Evolutionary conservation across 768 basidiomycete genomes (phyloP).

Genomic region (Lepiota venenata): DNA sequence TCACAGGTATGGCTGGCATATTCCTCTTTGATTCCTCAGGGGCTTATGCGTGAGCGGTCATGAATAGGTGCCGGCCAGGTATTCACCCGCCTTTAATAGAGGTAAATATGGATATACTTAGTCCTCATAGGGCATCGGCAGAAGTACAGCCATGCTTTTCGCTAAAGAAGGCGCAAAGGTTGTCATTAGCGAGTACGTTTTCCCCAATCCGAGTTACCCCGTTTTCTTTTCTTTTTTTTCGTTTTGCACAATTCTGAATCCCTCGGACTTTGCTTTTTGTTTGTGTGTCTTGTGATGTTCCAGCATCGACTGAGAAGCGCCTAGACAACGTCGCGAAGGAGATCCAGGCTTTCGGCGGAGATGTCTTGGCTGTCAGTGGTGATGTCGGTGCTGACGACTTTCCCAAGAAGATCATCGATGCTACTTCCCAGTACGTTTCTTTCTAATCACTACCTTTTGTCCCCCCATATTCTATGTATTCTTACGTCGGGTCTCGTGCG

Average conservation of each 20-base stretch:
- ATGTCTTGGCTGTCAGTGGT: slow-evolving; percentile 70
- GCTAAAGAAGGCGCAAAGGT: slow-evolving; percentile 86
- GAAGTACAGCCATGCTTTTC: slow-evolving; percentile 70
- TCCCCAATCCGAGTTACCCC: no score
- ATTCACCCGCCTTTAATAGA: not conserved
- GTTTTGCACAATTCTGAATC: not conserved
- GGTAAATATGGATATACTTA: slow-evolving; percentile 4
- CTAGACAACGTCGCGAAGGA: slow-evolving; percentile 65
- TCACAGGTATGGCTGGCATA: slow-evolving; percentile 59
- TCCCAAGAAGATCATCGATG: slow-evolving; percentile 72
- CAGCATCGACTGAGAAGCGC: slow-evolving; percentile 72
- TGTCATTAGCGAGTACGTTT: slow-evolving; percentile 73
- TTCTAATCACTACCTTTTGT: not conserved
- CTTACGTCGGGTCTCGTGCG: not conserved
- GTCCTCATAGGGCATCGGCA: slow-evolving; percentile 66
- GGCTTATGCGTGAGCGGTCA: not conserved
- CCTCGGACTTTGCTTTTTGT: no score
- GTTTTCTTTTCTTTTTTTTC: not conserved
- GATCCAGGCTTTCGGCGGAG: slow-evolving; percentile 70
- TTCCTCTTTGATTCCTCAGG: not conserved
- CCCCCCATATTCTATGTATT: not conserved
- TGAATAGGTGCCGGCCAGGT: slow-evolving; percentile 73
- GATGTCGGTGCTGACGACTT: slow-evolving; percentile 85
- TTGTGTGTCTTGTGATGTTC: no score
- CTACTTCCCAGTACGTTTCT: slow-evolving; percentile 65